Base-by-base conservation (phyloP, 192 early-diverging fungal species). In the Coemansia sp. region DNA sequence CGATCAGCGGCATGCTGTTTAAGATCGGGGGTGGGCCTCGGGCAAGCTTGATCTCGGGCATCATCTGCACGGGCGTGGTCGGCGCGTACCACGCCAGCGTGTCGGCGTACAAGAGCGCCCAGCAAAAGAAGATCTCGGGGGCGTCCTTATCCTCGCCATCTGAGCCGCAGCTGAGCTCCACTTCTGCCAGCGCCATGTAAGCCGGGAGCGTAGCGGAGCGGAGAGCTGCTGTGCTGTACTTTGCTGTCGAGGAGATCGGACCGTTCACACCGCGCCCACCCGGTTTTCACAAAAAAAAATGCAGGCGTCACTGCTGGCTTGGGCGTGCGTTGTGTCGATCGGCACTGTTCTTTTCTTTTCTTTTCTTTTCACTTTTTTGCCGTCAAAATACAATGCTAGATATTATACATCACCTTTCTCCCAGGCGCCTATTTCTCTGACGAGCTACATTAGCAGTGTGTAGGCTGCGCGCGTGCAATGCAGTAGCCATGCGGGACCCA, bases 1-100 rank as follows among this genome's bases (percentile, higher is more conserved):
- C 84, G 26, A 67, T 89, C 48, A 76, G 86, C 40, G 89, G 89
- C 33, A 81, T 82, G 51, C 56, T 91, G 26, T 91, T 89, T 64
- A 91, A 91, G 78, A 81, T 72, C 33, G 56, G 72, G 57, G 72
- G 82, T 37, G 87, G 87, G 49, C 77, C 83, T 29, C 73, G 73
- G 46, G 64, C 78, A 24, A 77, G 77, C 35, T 34, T 76, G 28
- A 65, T 67, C 28, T 78, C 83, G 17, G 78, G 72, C 32, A 74
- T 72, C 26, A 60, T 87, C 34, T 85, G 83, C 53, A 78, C 81
- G 14, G 72, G 68, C 18, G 55, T 63, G 22, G 85, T 83, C 11
- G 80, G 80, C 10, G 67, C 76, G 27, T 87, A 76, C 41, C 67
- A 76, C 18, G 64, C 60, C 9, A 32, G 60, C 20, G 39, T 54